Base-by-base conservation (phyloP, 164 flowering plant species). In the Paratinospora sagittata region DNA sequence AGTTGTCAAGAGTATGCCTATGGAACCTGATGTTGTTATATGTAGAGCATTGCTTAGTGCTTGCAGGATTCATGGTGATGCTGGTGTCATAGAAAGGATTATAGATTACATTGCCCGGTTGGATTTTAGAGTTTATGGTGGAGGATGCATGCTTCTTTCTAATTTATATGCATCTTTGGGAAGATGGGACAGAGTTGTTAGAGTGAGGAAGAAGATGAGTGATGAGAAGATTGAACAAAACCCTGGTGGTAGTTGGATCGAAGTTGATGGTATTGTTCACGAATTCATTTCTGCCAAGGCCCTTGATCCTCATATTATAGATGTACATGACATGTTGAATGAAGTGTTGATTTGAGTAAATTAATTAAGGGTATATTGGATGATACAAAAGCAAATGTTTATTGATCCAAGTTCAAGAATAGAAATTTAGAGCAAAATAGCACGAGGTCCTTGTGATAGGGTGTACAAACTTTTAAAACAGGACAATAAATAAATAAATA, bases 1-100 rank as follows among this genome's bases (percentile, higher is more conserved):
- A 47, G 63, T 84, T 70, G 81, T 79, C 47, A 77, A 74, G 71
- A 75, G 67, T 37, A 85, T 87, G 88, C 85, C 82, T 7, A 66
- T 81, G 61, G 70, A 81, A 30, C 87, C 88, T 7, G 90, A 85
- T 68, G 62, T 76, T 55, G 84, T 78, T n/a, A 73, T 87, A 68
- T 85, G 87, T 85, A 84, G 90, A 72, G 73, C 87, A 39, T 78
- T 87, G 77, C 82, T 84, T 30, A 84, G 84, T 82, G 78, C 85
- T 13, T 87, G 88, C 70, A 81, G 85, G 78, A 74, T 75, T 19
- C 83, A 87, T 74, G 83, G 77, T 23, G 72, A 85, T 71, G 72
- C 75, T 67, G 30, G 33, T 63, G 70, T 86, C 23, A 88, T 72
- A 17, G 84, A 82, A 69, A 63, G 69, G 17, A 78, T 84, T 23